Evolutionary conservation across 2,329 filamentous ascomycete genomes (phyloP).

Genomic region (Fusarium palustre): DNA sequence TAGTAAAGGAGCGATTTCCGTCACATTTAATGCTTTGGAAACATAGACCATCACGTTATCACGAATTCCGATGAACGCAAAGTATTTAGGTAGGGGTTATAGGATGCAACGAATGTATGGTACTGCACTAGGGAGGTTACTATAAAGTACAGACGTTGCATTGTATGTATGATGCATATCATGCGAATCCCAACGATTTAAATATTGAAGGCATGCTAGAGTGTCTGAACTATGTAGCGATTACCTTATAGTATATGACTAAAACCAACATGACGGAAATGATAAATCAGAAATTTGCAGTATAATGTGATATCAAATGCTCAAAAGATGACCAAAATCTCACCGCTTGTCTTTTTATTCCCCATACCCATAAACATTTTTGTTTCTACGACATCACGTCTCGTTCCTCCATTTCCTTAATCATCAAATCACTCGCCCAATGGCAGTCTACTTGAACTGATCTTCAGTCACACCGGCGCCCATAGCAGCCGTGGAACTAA

Average conservation of each 20-base stretch:
- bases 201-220: background rate
- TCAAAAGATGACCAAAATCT: slow-evolving; percentile 21
- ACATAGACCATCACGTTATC: slow-evolving; percentile 13
- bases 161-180: background rate
- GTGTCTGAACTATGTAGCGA: slow-evolving; percentile 6
- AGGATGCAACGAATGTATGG: slow-evolving; percentile 4
- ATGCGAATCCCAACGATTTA: background rate
- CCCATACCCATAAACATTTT: background rate
- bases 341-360: slow-evolving; percentile 21
- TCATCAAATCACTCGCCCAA: background rate
- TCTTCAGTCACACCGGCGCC: slow-evolving; percentile 98
- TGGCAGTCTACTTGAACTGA: slow-evolving; percentile 72
- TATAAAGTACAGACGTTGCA: background rate
- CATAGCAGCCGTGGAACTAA: slow-evolving; percentile 95
- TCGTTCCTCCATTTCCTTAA: slow-evolving; percentile 1
- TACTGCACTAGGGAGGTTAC: background rate
- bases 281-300: slow-evolving; percentile 16
- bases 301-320: slow-evolving; percentile 36
- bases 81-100: background rate
- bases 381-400: background rate
- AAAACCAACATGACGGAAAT: slow-evolving; percentile 10
- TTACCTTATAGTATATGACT: slow-evolving; percentile 10
- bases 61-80: background rate
- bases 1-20: slow-evolving; percentile 5
- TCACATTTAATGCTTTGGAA: slow-evolving; percentile 2